Evolutionary conservation across 2,329 filamentous ascomycete genomes (phyloP), one percentile per base, ranked within the genome.

Genomic region (Aspergillus amoenus): DNA sequence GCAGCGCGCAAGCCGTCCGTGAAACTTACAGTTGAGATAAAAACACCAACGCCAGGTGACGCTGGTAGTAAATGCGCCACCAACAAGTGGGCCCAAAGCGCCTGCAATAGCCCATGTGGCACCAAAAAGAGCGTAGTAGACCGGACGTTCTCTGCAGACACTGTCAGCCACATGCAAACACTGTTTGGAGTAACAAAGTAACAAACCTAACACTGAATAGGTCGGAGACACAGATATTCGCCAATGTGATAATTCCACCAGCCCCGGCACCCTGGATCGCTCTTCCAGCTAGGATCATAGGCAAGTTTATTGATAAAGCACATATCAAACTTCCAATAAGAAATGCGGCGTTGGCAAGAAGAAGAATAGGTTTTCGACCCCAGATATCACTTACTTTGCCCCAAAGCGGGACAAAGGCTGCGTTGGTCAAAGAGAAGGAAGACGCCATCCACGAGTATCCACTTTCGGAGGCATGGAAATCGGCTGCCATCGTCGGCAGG

Each of bases 311-410:
- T 7, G 83, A 76, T 24, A 86, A 65, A 2, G 79, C 86, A 40
- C 83, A 83, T n/a, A 88, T 75, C 52, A 88, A 70, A 34, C 83
- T 86, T 22, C 84, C 85, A 15, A 85, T 70, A 54, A 88, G 80
- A 74, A 89, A 89, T 22, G 86, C 73, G 17, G 80, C 72, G 57
- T 87, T 86, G 17, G 84, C 84, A 3, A 81, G 64, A 13, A 89
- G 73, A 30, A 89, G 73, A 48, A 87, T 79, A 12, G 81, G 81
- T 64, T 88, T 89, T 41, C 87, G 78, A 2, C 87, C 86, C 74
- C 83, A 88, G 57, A 89, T 88, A 62, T 89, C 87, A 44, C 82
- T 84, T 21, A 87, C 73, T 65, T 87, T 87, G 21, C 84, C 84
- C 83, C 84, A 87, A 32, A 83, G 76, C 2, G 83, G 83, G 2